Conservation (phyloP, 2,329 filamentous ascomycete species). For the Didymella sp. region DNA sequence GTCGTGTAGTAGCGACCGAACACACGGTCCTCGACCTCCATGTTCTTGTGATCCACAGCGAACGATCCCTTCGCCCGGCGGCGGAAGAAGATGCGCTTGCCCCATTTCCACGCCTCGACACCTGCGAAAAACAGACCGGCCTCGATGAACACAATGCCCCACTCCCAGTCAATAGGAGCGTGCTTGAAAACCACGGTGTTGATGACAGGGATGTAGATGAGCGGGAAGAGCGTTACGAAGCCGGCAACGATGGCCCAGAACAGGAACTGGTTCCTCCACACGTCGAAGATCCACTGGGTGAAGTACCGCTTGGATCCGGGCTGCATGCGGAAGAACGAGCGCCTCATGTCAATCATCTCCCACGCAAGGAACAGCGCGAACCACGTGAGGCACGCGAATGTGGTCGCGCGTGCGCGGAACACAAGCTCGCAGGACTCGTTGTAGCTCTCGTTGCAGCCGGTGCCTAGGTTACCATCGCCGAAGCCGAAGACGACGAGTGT, state of each 20-base stretch:
- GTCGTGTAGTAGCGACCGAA: constrained; percentile 16
- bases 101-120: constrained; percentile 71
- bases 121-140: constrained; percentile 68
- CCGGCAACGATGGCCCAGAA: constrained; percentile 55
- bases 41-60: neutral
- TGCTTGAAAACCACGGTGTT: constrained; percentile 72
- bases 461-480: constrained; percentile 44
- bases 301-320: constrained; percentile 63
- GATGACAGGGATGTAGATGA: constrained; percentile 70
- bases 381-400: constrained; percentile 78
- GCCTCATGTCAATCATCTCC: constrained; percentile 77
- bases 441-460: constrained; percentile 47
- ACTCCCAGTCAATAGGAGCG: constrained; percentile 71
- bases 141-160: constrained; percentile 70
- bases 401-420: constrained; percentile 69
- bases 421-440: constrained; percentile 44
- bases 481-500: constrained; percentile 45
- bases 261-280: constrained; percentile 74
- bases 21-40: constrained; percentile 16
- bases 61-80: constrained; percentile 18
- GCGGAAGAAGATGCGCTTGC: constrained; percentile 60
- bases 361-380: constrained; percentile 78
- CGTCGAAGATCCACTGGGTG: constrained; percentile 66
- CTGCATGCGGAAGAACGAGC: constrained; percentile 78
- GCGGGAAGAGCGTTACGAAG: constrained; percentile 56